phyloP scores from a whole-genome alignment of 2,329 filamentous ascomycete genomes.

The Cercospora sojina region DNA sequence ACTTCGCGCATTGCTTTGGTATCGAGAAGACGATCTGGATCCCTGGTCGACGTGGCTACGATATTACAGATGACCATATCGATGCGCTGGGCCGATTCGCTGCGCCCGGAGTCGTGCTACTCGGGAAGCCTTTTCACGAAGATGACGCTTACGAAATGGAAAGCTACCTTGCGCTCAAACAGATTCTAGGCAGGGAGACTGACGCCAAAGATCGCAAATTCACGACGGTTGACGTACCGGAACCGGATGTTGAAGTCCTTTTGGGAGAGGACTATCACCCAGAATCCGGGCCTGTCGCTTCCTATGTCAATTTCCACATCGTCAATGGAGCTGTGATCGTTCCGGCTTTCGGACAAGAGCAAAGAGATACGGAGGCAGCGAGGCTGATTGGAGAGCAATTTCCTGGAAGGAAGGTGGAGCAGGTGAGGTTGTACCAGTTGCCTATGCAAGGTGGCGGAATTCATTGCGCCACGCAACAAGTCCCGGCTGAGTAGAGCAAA shows the following conservation, averaged over 20 bases:
- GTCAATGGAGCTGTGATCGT: constrained; percentile 24
- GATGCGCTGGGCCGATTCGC: constrained; percentile 23
- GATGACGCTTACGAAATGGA: constrained; percentile 1
- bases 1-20: constrained; percentile 16
- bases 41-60: constrained; percentile 17
- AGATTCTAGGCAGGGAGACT: constrained; percentile 6
- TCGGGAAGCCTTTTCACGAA: constrained; percentile 14
- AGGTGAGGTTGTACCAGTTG: constrained; percentile 21
- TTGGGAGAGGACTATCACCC: constrained; percentile 16
- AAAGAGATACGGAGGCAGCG: constrained; percentile 16
- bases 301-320: constrained; percentile 24
- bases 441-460: constrained; percentile 23
- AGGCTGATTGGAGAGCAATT: constrained; percentile 15
- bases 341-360: constrained; percentile 20
- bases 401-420: constrained; percentile 20
- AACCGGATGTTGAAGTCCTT: constrained; percentile 10
- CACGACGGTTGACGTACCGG: constrained; percentile 17
- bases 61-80: constrained; percentile 26
- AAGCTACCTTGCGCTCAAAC: constrained; percentile 2
- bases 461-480: constrained; percentile 24
- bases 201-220: constrained; percentile 18
- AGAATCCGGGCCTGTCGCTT: constrained; percentile 12
- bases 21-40: constrained; percentile 26
- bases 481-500: constrained; percentile 10
- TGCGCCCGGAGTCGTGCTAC: constrained; percentile 13